phyloP scores from a whole-genome alignment of 2,329 filamentous ascomycete species.

The Chaetomiaceae sp. region DNA sequence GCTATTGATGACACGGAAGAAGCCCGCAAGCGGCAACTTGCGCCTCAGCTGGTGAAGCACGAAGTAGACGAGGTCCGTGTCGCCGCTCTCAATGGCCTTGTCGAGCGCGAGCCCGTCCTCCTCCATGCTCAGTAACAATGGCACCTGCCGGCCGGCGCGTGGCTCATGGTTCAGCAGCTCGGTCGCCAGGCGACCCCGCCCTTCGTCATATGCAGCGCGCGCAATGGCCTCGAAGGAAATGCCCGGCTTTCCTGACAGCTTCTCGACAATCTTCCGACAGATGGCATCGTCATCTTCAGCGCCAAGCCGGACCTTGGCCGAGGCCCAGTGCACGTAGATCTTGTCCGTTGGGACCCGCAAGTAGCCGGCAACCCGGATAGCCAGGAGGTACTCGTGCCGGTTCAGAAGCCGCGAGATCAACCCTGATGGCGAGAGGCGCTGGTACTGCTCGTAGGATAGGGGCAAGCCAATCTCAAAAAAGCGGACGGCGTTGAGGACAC shows the following conservation, averaged over 20 bases:
- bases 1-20: constrained; percentile 86
- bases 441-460: constrained; percentile 88
- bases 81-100: constrained; percentile 92
- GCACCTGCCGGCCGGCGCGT: constrained; percentile 91
- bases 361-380: constrained; percentile 81
- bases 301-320: constrained; percentile 82
- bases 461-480: constrained; percentile 89
- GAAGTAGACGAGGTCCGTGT: constrained; percentile 86
- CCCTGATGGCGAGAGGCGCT: constrained; percentile 80
- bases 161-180: constrained; percentile 90
- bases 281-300: constrained; percentile 82
- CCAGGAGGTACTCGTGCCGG: constrained; percentile 84
- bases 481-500: constrained; percentile 86
- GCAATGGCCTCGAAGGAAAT: constrained; percentile 96
- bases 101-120: constrained; percentile 92
- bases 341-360: constrained; percentile 77
- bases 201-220: constrained; percentile 88
- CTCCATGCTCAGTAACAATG: constrained; percentile 87
- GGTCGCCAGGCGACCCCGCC: constrained; percentile 79
- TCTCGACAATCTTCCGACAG: constrained; percentile 78
- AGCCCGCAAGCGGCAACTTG: constrained; percentile 81
- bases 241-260: constrained; percentile 78
- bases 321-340: constrained; percentile 96
- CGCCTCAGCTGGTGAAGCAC: constrained; percentile 84
- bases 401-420: constrained; percentile 82